Evolutionary conservation across 2,329 filamentous ascomycete species (phyloP), one percentile per base, ranked within the genome.

Genomic region (Clarireedia hainanense): DNA sequence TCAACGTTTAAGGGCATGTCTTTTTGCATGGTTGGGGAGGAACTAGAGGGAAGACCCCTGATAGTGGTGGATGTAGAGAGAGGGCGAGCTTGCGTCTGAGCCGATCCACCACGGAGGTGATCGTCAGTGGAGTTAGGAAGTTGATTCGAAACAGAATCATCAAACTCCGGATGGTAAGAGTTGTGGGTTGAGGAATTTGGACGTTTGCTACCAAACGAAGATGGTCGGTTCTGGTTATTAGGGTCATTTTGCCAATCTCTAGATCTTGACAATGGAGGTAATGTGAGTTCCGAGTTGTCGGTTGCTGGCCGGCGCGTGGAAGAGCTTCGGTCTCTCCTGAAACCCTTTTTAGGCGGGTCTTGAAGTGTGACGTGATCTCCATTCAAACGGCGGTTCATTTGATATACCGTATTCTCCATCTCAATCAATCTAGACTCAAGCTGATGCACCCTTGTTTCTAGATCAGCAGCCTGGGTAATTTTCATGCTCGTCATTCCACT

Each of bases 381-480:
- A 30, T 58, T 53, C 24, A 58, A 43, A 6, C 50, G 40, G 3
- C 56, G 52, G 23, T 59, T 55, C 4, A 61, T 42, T 47, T 57
- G 56, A n/a, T 55, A 61, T 3, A 64, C 37, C 2, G 58, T 52
- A 23, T 61, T 70, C 67, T 84, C 81, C 58, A 84, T 69, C 43
- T 74, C 76, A 20, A 74, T 69, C 63, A 83, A 74, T 5, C 75
- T 74, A 5, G 70, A 68, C 63, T 85, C 82, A 9, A 85, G 69
- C 14, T 68, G 68, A 7, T 70, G 71, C 17, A 85, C 73, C 12
- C 81, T 74, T 9, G 75, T 74, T 62, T 84, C 80, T 9, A 83
- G 64, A 60, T 73, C 77, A 10, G 74, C 75, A 15, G 76, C 77
- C 60, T 80, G 74, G 1, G 80, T 81, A 57, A 82, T 82, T 63